Evolutionary conservation across 129 eudicot species (phyloP).

Genomic region (Flaveria bidentis): DNA sequence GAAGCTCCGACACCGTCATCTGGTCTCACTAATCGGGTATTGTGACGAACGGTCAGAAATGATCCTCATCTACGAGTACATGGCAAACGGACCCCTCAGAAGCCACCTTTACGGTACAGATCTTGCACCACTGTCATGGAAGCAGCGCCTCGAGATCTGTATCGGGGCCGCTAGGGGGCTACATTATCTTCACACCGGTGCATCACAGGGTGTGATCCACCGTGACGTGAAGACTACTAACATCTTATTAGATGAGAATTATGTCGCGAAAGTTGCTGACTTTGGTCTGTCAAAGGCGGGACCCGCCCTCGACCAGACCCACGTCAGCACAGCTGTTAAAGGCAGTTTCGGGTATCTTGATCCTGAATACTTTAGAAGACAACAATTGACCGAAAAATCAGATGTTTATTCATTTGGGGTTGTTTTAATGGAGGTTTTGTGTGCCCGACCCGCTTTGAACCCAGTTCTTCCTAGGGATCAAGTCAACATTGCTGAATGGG

Average conservation of each 20-base stretch:
- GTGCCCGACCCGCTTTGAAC: constrained; percentile 87
- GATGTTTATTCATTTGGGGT: constrained; percentile 97
- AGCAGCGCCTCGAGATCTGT: constrained; percentile 89
- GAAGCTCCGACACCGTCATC: constrained; percentile 93
- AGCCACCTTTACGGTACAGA: constrained; percentile 95
- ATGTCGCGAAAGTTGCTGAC: constrained; percentile 95
- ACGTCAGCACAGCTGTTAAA: constrained; percentile 96
- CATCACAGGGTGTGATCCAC: constrained; percentile 81
- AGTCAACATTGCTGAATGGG: constrained; percentile 99
- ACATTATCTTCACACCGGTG: constrained; percentile 98
- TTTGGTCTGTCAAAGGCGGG: constrained; percentile 93
- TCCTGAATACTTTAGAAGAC: constrained; percentile 96
- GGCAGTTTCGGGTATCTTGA: constrained; percentile 98
- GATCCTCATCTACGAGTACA: constrained; percentile 90
- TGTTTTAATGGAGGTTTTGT: constrained; percentile 88
- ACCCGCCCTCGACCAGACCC: constrained; percentile 91
- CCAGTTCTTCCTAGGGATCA: constrained; percentile 97
- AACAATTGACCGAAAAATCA: constrained; percentile 91
- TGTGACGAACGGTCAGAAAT: constrained; percentile 97
- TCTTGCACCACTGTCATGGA: constrained; percentile 81
- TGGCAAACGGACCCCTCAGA: constrained; percentile 98
- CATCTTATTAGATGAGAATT: constrained; percentile 87
- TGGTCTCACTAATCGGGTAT: constrained; percentile 90
- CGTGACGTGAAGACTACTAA: constrained; percentile 97
- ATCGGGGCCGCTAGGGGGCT: constrained; percentile 97